These are phyloP conservation scores for Leucaena leucocephala DNA, from an alignment of 306 rosid genomes.

Conservation along the genomic window DNA sequence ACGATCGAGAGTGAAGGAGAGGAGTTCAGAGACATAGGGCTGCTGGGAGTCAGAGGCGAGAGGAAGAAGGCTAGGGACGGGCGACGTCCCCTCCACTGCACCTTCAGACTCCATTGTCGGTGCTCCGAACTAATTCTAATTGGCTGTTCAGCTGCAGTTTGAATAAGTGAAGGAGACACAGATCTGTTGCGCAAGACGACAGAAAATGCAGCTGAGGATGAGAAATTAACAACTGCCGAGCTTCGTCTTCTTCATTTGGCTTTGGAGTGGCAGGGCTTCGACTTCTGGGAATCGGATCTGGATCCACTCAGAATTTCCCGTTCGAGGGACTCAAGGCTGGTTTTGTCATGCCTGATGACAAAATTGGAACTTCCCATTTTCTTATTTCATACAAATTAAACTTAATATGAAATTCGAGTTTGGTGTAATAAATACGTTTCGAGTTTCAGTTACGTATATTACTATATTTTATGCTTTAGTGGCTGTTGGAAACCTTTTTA, in stretches of 20 bases:
- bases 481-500: too few relatives aligned
- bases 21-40: conserved; percentile 95
- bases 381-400: background rate
- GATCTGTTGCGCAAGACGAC: conserved; percentile 38
- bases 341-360: background rate
- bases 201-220: background rate
- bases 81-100: conserved; percentile 50
- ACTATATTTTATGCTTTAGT: too few relatives aligned
- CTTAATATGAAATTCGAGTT: background rate
- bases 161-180: conserved; percentile 22
- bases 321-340: background rate
- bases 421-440: background rate
- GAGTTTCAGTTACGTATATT: too few relatives aligned
- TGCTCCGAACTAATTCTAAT: conserved; percentile 36
- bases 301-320: background rate
- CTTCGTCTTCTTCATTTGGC: conserved; percentile 32
- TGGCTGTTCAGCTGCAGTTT: conserved; percentile 19
- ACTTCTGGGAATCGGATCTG: conserved; percentile 26
- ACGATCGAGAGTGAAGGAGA: conserved; percentile 96
- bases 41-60: conserved; percentile 87
- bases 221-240: background rate
- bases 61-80: conserved; percentile 59
- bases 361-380: background rate
- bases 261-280: background rate
- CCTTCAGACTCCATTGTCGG: conserved; percentile 59